Evolutionary conservation across 345 rosid genomes (phyloP), one percentile per base, ranked within the genome.

Genomic region (Reutealis trisperma): DNA sequence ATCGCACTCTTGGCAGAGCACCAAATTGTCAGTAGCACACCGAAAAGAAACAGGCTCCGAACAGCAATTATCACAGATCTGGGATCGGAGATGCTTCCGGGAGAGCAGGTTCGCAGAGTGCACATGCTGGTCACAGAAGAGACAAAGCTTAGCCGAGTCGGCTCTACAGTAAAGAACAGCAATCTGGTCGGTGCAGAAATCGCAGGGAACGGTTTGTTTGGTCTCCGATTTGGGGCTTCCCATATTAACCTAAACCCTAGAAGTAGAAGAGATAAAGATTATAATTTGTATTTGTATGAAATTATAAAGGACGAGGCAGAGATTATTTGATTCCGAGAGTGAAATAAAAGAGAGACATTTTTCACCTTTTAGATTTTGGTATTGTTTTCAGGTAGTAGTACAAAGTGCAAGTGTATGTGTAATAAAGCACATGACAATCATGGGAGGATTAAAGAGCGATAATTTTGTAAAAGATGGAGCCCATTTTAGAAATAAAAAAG

Each of bases 131-230:
- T 95, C 99, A 67, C 99, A 95, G 72, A 84, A 87, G 57, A 95
- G 77, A 54, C 99, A 95, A 1, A 95, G 94, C 90, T 88, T 91
- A 18, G 99, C 99, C 7, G 90, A 80, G 80, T 95, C 98, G 3
- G 98, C 96, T 76, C 91, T n/a, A 78, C 99, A 95, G 85, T 87
- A 90, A 8, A 95, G 85, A 67, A 93, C 89, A 75, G 99, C 96
- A 18, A 80, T 22, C 41, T 87, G 86, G 9, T 87, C 88, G 77
- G 82, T 76, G 88, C 99, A 95, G 89, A 89, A 91, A 77, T 93
- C 99, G 67, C 99, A 95, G 15, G 91, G 80, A 18, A 76, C 81
- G 47, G 71, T 70, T 72, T 69, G 86, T 24, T 77, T 77, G 10
- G 72, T 18, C 24, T 73, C 78, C 8, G 83, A 73, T 73, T 68